Evolutionary conservation across 176 grass and related monocot species (phyloP), one percentile per base, ranked within the genome.

Genomic region (Triticum turgidum): DNA sequence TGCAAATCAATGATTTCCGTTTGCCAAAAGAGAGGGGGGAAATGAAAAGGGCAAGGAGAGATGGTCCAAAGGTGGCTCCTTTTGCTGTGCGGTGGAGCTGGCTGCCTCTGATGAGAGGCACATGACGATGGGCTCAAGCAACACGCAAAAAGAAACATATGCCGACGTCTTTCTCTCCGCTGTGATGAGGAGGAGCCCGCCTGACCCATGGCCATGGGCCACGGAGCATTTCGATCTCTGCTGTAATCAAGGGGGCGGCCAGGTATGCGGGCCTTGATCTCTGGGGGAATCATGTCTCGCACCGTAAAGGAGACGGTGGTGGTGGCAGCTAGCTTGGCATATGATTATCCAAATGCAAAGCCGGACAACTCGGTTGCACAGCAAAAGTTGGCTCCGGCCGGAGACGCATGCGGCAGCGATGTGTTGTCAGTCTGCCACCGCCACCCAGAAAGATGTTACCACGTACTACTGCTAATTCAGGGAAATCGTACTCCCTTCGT

Each of bases 341-440:
- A 87, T 81, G 87, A 89, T 89, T 86, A 91, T 93, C 81, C 89
- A 93, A 97, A 87, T 87, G 84, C 81, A 89, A 86, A 86, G 84
- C 65, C 61, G 72, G 81, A 90, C 95, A 93, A 90, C 93, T 93
- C 95, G 89, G 72, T 47, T 42, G 73, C 85, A 68, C 89, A 84
- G 77, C 86, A 92, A 94, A 97, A 93, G 93, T 25, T 25, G 77
- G 47, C 85, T 77, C 68, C 71, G 49, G 49, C 49, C 5, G 67
- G 71, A 89, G 69, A 89, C 63, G 34, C 77, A 64, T 41, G 68
- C 67, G 21, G 49, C 49, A 58, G 25, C 27, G 82, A 69, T 94
- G 92, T 81, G 90, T 86, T 94, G 92, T 85, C 91, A 76, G 41
- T 41, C 73, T 76, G 44, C 73, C 64, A 78, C 79, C 80, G 1